Conservation (phyloP, 352 stramenopile species). For the Globisporangium ultimum region DNA sequence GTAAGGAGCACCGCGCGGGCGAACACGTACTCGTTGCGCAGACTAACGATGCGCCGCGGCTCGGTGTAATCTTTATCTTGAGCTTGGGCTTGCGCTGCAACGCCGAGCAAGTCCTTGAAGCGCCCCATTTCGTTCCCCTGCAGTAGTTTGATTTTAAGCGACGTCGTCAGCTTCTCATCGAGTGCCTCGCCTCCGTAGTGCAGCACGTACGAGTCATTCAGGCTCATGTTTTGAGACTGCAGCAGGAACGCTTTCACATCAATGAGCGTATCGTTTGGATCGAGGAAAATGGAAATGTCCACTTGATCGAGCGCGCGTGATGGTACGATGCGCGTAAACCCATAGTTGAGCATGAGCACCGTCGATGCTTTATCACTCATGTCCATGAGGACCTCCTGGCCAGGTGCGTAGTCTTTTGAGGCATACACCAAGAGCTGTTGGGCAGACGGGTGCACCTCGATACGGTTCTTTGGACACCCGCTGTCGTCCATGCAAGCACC, state of each 20-base stretch:
- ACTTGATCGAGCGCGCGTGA: slow-evolving; percentile 31
- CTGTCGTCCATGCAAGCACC: slow-evolving; percentile 30
- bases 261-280: slow-evolving; percentile 29
- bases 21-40: slow-evolving; percentile 49
- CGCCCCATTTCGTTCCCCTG: slow-evolving; percentile 24
- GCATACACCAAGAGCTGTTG: slow-evolving; percentile 36
- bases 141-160: slow-evolving; percentile 48
- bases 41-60: slow-evolving; percentile 26
- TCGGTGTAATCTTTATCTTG: not conserved
- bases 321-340: slow-evolving; percentile 22
- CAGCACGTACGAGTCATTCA: slow-evolving; percentile 40
- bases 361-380: slow-evolving; percentile 32
- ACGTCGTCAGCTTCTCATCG: slow-evolving; percentile 16
- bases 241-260: slow-evolving; percentile 40
- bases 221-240: slow-evolving; percentile 29
- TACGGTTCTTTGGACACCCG: slow-evolving; percentile 19
- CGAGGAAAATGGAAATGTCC: slow-evolving; percentile 42
- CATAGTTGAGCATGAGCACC: slow-evolving; percentile 49
- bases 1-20: slow-evolving; percentile 38
- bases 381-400: slow-evolving; percentile 29
- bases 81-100: slow-evolving; percentile 7
- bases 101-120: slow-evolving; percentile 26
- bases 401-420: slow-evolving; percentile 18
- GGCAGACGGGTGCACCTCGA: slow-evolving; percentile 22
- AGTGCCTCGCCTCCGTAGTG: slow-evolving; percentile 19